Conservation (phyloP, 345 rosid genomes). For the rapeseed (Brassica napus) region Da-Ae NC_063445.1:8135501-8136000, state of each 20-base stretch:
- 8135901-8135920: not conserved
- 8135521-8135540: constrained; percentile 29
- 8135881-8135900: not conserved
- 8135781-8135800: constrained; percentile 33
- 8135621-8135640: constrained; percentile 31
- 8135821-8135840: constrained; percentile 21
- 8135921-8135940: not conserved
- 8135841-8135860: not conserved
- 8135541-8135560: constrained; percentile 54
- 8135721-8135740: constrained; percentile 44
- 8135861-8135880: not conserved
- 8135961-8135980: not conserved
- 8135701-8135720: constrained; percentile 36
- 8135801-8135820: constrained; percentile 28
- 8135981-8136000: not conserved
- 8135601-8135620: constrained; percentile 51
- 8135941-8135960: not conserved
- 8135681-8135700: constrained; percentile 26
- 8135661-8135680: constrained; percentile 37
- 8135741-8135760: constrained; percentile 43
- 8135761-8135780: constrained; percentile 26
- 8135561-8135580: constrained; percentile 49
- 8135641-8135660: constrained; percentile 48
- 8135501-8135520: not conserved
- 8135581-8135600: constrained; percentile 43